Base-by-base conservation (phyloP, 1,139 yeast species). In the Geotrichum reessii region DNA sequence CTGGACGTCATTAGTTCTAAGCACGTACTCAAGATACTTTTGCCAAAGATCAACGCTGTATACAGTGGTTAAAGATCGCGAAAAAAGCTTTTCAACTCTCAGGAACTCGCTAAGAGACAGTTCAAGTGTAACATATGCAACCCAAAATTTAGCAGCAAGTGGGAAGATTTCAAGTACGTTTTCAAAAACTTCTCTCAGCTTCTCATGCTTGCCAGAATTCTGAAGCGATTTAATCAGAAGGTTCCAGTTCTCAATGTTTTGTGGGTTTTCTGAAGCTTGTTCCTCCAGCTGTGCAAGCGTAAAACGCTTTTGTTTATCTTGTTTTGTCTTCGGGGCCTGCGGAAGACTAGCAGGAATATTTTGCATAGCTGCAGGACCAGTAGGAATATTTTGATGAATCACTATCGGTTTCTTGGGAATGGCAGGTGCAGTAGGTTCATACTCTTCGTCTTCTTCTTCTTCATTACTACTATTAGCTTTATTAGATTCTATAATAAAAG, bases 21-120 rank as follows among this genome's bases (percentile, higher is more conserved):
- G 82, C 50, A 89, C 91, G 69, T 89, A 91, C 50, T 82, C 83
- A 44, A 93, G 81, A 70, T 93, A 93, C 46, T 81, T 74, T 55
- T 84, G 78, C 84, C 95, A 92, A 40, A 93, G 74, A 40, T 81
- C 81, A 47, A 88, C 84, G 65, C 83, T 80, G 53, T 80, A 81
- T 8, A 86, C 81, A 37, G 79, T 76, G 2, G 81, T 79, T 60
- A 90, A 77, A 64, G 88, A 82, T 60, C 83, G 76, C 31, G 80
- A 78, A 69, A 88, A 88, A 44, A 87, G 72, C 47, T 76, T 74
- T 66, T 86, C 95, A 14, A 84, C 93, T 58, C 79, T 79, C 53
- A 79, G 77, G 67, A 85, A 85, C 66, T 90, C 93, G 56, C 86
- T 86, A 62, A 87, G 77, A 57, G 79, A 80, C 63, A 87, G 73